phyloP scores from a whole-genome alignment of 2,329 filamentous ascomycete genomes.

The Cadophora luteo-olivacea region DNA sequence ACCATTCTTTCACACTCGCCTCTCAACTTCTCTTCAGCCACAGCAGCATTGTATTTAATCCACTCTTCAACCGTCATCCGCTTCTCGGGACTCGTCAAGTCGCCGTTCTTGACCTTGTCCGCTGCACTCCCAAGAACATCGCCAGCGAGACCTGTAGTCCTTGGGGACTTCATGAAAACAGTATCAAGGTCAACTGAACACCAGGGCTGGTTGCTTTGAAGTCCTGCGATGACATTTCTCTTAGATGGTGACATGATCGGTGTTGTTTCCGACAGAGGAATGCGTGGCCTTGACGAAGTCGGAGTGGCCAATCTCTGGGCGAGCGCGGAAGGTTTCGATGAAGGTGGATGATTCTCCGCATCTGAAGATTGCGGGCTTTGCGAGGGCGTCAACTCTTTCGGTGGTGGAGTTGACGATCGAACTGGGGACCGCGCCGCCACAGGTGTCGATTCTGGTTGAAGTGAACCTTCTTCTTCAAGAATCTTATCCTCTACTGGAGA shows the following conservation, averaged over 20 bases:
- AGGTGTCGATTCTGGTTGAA: constrained; percentile 17
- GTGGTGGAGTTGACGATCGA: constrained; percentile 53
- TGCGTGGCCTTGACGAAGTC: constrained; percentile 49
- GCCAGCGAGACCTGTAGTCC: constrained; percentile 42
- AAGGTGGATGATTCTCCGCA: constrained; percentile 80
- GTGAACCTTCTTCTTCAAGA: neutral
- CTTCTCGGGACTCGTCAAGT: constrained; percentile 78
- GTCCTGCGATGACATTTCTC: constrained; percentile 60
- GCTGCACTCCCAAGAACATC: constrained; percentile 44
- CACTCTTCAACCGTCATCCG: constrained; percentile 94
- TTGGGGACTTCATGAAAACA: constrained; percentile 61
- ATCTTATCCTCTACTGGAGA: constrained; percentile 11
- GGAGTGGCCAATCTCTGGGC: constrained; percentile 34
- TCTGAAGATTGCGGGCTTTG: constrained; percentile 79
- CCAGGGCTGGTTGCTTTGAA: constrained; percentile 70
- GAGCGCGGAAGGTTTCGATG: constrained; percentile 59
- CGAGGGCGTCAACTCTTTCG: constrained; percentile 66
- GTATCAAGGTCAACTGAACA: constrained; percentile 76
- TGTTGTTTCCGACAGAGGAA: constrained; percentile 54
- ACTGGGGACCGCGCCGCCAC: constrained; percentile 25
- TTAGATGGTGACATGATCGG: constrained; percentile 66
- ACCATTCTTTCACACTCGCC: constrained; percentile 86
- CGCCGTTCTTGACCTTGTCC: constrained; percentile 61
- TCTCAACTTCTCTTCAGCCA: constrained; percentile 80
- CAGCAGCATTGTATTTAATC: constrained; percentile 80